Evolutionary conservation across 2,329 filamentous ascomycete species (phyloP).

Genomic region (Cercospora sesami): DNA sequence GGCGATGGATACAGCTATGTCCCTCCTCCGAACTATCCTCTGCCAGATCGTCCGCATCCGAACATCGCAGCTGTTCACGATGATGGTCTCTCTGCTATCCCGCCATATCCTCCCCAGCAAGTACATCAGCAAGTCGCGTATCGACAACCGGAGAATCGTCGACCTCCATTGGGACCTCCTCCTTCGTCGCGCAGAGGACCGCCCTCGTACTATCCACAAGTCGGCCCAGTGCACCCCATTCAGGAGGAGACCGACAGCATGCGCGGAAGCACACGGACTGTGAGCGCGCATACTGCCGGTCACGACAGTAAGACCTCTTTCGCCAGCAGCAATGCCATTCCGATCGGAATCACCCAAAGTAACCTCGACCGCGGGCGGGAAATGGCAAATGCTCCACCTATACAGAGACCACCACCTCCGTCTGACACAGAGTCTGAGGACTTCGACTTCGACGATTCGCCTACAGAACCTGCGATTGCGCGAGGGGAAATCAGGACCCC

Average conservation of each 20-base stretch:
- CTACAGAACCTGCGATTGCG: slow-evolving; percentile 18
- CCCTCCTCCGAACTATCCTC: slow-evolving; percentile 25
- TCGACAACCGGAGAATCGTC: slow-evolving; percentile 35
- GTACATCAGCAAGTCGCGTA: slow-evolving; percentile 37
- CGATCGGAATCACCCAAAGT: slow-evolving; percentile 43
- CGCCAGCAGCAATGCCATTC: slow-evolving; percentile 53
- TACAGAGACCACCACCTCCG: slow-evolving; percentile 12
- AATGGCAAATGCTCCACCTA: slow-evolving; percentile 8
- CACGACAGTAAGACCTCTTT: slow-evolving; percentile 43
- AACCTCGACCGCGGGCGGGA: slow-evolving; percentile 39
- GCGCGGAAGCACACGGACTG: slow-evolving; percentile 28
- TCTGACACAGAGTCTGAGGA: slow-evolving; percentile 22
- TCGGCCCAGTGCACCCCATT: slow-evolving; percentile 52
- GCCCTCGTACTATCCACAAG: slow-evolving; percentile 51
- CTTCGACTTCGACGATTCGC: slow-evolving; percentile 15
- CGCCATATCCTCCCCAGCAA: slow-evolving; percentile 22
- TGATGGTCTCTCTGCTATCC: slow-evolving; percentile 15
- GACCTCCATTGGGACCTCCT: slow-evolving; percentile 50
- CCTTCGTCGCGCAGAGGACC: slow-evolving; percentile 51
- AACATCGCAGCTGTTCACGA: neutral
- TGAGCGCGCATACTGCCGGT: slow-evolving; percentile 30
- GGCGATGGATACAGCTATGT: slow-evolving; percentile 34
- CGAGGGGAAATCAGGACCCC: slow-evolving; percentile 13
- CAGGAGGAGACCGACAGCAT: slow-evolving; percentile 50
- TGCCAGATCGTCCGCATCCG: slow-evolving; percentile 24